Evolutionary conservation across 2,329 filamentous ascomycete species (phyloP), one percentile per base, ranked within the genome.

Genomic region (Volutella citrinella): DNA sequence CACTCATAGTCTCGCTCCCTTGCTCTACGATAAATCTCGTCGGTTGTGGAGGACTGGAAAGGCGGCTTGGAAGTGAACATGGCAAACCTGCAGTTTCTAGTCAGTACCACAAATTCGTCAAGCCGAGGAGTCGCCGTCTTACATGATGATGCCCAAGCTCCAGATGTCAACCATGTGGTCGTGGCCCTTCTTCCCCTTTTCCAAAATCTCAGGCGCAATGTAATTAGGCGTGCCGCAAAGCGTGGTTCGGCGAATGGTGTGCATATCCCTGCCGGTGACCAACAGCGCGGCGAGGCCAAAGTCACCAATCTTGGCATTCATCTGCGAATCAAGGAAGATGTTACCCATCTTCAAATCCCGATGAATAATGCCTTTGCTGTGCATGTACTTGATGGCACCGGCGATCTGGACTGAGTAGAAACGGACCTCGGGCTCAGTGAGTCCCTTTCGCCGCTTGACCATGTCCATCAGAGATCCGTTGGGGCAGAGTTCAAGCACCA

Each of bases 111-210:
- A 7, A 17, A 18, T 12, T 7, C 7, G n/a, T 12, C 7, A n/a
- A 8, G 22, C 11, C 12, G n/a, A n/a, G n/a, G n/a, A n/a, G n/a
- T 13, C n/a, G 4, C 10, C 16, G 18, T 53, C 80, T 69, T 68
- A 90, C 82, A 94, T 89, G 59, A 98, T 98, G 48, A 98, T 93
- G 14, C 94, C 93, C 56, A 98, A 74, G 27, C 91, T 95, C 94
- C 94, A 98, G 36, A 98, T 87, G 59, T 98, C 93, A 5, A 98
- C 93, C 70, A 94, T 95, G 58, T 97, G 90, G 48, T 95, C 93
- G 59, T 98, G 93, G 0, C 93, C 93, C 52, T 91, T 88, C 56
- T 87, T 93, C 20, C 85, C 87, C 69, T 93, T 95, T 56, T 95
- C 87, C 32, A 98, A 66, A 42, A 98, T 95, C 57, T 98, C 93